phyloP scores from a whole-genome alignment of 1,139 yeast genomes.

The Diutina mesorugosa region DNA sequence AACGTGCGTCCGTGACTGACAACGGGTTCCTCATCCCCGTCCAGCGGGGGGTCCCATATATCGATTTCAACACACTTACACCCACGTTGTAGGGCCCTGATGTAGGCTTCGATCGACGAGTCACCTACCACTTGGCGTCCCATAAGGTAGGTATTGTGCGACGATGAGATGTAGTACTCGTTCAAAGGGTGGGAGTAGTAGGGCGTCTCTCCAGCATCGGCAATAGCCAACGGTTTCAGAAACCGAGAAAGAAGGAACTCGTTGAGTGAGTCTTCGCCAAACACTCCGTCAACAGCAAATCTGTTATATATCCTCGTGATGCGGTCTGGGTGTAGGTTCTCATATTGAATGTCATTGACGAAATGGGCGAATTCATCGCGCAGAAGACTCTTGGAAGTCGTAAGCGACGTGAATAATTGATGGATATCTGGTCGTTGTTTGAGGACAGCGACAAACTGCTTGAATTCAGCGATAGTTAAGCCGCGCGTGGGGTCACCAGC shows the following conservation, averaged over 20 bases:
- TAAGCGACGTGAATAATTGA: slow-evolving; percentile 13
- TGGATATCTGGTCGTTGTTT: slow-evolving; percentile 22
- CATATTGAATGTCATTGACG: slow-evolving; percentile 37
- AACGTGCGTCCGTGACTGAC: slow-evolving; percentile 85
- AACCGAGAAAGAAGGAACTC: slow-evolving; percentile 38
- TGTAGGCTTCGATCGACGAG: slow-evolving; percentile 83
- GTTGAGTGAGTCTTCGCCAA: slow-evolving; percentile 39
- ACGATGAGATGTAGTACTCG: slow-evolving; percentile 81
- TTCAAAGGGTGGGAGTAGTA: slow-evolving; percentile 62
- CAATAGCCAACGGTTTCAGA: slow-evolving; percentile 16
- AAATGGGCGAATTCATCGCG: slow-evolving; percentile 32
- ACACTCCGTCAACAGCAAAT: slow-evolving; percentile 10
- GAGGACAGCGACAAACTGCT: slow-evolving; percentile 45
- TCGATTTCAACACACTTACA: slow-evolving; percentile 91
- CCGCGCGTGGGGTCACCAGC: slow-evolving; percentile 6
- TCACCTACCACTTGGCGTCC: slow-evolving; percentile 92
- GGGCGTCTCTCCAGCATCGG: slow-evolving; percentile 11
- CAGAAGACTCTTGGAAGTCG: background rate
- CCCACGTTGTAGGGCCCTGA: slow-evolving; percentile 80
- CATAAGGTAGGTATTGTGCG: slow-evolving; percentile 84
- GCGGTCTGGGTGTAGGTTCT: slow-evolving; percentile 13
- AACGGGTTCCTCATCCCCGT: slow-evolving; percentile 43
- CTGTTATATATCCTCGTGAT: background rate
- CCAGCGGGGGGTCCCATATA: slow-evolving; percentile 71
- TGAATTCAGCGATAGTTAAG: slow-evolving; percentile 60